phyloP scores from a whole-genome alignment of 1,139 yeast genomes.

The Saccharomyces uvarum region DNA sequence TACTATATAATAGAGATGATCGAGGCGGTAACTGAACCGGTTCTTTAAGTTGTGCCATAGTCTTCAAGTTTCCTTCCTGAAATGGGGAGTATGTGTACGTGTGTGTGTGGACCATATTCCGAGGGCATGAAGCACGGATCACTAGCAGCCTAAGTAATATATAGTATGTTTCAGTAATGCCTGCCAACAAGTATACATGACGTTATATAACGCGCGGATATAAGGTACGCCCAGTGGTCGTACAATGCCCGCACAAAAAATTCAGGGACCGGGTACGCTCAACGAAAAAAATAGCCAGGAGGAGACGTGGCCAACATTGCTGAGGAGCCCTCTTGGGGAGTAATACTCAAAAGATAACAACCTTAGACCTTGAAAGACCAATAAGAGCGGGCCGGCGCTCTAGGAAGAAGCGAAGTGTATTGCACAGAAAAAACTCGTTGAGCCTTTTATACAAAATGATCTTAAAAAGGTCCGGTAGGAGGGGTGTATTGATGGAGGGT shows the following conservation, averaged over 20 bases:
- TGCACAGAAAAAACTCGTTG: neutral
- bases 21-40: neutral
- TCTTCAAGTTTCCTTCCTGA: neutral
- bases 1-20: neutral
- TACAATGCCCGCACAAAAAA: neutral
- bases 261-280: neutral
- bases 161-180: neutral
- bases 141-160: neutral
- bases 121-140: neutral
- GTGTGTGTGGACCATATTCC: neutral
- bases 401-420: no score
- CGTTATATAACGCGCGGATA: conserved; percentile 1
- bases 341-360: neutral
- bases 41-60: neutral
- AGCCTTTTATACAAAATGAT: neutral
- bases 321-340: no score
- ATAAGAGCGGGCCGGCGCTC: no score
- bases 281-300: neutral
- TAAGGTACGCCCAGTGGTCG: neutral
- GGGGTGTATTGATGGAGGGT: neutral
- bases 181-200: neutral
- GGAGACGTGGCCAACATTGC: neutral
- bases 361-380: no score
- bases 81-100: neutral
- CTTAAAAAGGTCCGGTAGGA: neutral